Percentiles rank a stretch among this genome's conserved stretches.
phyloP scores from a whole-genome alignment of 805 yeast genomes.

The Wickerhamiella dianesei region DNA sequence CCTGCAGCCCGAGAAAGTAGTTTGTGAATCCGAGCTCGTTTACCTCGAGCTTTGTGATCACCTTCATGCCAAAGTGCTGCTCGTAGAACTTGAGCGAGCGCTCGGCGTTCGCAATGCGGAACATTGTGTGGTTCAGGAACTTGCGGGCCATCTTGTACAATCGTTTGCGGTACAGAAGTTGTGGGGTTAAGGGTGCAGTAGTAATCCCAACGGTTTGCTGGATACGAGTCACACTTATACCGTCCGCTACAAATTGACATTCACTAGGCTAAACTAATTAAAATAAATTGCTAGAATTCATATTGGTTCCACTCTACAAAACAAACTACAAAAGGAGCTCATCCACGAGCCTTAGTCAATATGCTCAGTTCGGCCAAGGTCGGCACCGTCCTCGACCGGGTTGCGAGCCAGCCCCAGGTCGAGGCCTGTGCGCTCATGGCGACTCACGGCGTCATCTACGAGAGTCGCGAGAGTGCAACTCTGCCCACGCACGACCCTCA shows the following conservation, averaged over 20 bases:
- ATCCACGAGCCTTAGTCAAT: too few relatives aligned
- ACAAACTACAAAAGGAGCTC: too few relatives aligned
- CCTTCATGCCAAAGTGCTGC: slow-evolving; percentile 58
- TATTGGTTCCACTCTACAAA: too few relatives aligned
- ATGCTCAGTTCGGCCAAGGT: slow-evolving; percentile 1
- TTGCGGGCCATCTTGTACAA: not conserved
- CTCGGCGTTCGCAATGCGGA: slow-evolving; percentile 73
- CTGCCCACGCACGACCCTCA: slow-evolving; percentile 1
- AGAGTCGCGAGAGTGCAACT: slow-evolving; percentile 11
- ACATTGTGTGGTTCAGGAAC: slow-evolving; percentile 30
- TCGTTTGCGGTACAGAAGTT: too few relatives aligned
- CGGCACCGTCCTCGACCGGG: not conserved
- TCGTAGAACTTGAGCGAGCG: slow-evolving; percentile 60
- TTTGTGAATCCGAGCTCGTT: slow-evolving; percentile 48
- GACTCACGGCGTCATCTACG: slow-evolving; percentile 12
- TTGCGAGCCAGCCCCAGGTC: not conserved
- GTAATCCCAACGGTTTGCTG: too few relatives aligned
- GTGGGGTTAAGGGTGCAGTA: too few relatives aligned
- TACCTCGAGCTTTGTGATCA: slow-evolving; percentile 38
- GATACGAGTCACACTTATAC: too few relatives aligned
- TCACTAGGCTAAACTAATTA: too few relatives aligned
- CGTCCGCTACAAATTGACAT: too few relatives aligned
- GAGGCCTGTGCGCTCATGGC: slow-evolving; percentile 10
- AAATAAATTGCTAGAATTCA: too few relatives aligned
- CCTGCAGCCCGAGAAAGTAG: slow-evolving; percentile 52